Base-by-base conservation (phyloP, 2,329 filamentous ascomycete genomes). In the Colletotrichum sp. region DNA sequence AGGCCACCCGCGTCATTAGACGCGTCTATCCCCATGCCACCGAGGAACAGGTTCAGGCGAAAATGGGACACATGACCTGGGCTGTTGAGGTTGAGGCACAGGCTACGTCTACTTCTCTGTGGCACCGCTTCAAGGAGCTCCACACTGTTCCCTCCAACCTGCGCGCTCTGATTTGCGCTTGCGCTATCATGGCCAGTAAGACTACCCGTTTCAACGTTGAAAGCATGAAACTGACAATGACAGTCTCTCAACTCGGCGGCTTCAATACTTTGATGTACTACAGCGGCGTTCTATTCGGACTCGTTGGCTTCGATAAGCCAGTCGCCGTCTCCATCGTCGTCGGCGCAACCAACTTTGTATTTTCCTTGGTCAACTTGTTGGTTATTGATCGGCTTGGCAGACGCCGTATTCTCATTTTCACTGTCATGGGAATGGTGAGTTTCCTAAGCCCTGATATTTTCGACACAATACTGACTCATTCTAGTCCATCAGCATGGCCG, bases 281-380 rank as follows among this genome's bases (percentile, higher is more conserved):
- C 49, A 78, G 77, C 5, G 73, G 67, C 13, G 79, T 78, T 2
- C 71, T 80, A 1, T 90, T 91, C 78, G 80, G 83, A 1, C 85
- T 90, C 6, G 88, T 90, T 30, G 88, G 89, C 0, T 90, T 90
- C 79, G 81, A 83, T 26, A 88, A 90, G 68, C 87, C 89, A 0
- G 85, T 87, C 0, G 87, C 87, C 1, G 89, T 90, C 18, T 86
- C 84, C 0, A 85, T 85, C 12, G 83, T 88, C 68, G 84, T 89
- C 57, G 87, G 86, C 6, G 87, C 81, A 5, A 88, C 87, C 16
- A 89, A 89, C 71, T 90, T 89, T 77, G 79, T 90, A 69, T 89
- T 90, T 80, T 89, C 88, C 0, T 83, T 85, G 75, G 83, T 89
- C 57, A 89, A 89, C 71, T 82, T 89, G 32, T 81, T 88, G 76